Evolutionary conservation across 306 rosid species (phyloP).

Genomic region (Arachis stenosperma): DNA sequence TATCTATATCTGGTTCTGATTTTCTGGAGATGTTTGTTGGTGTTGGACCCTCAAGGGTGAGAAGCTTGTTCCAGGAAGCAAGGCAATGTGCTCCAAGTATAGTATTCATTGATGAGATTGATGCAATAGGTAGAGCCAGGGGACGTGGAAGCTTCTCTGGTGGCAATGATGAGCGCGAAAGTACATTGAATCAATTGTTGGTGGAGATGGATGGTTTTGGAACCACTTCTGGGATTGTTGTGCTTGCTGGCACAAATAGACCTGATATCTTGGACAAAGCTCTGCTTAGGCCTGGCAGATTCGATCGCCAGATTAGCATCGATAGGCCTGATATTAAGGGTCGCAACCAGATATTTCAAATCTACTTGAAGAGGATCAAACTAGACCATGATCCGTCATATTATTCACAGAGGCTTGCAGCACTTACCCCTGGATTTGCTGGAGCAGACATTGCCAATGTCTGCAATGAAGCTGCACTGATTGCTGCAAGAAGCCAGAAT

Average conservation of each 20-base stretch:
- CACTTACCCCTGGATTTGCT: slow-evolving; percentile 96
- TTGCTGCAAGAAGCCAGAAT: slow-evolving; percentile 83
- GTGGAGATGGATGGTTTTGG: slow-evolving; percentile 99
- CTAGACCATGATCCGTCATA: slow-evolving; percentile 83
- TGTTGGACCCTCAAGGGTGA: slow-evolving; percentile 96
- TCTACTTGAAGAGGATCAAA: slow-evolving; percentile 80
- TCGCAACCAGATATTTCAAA: slow-evolving; percentile 84
- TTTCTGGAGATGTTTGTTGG: slow-evolving; percentile 98
- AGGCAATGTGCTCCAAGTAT: slow-evolving; percentile 96
- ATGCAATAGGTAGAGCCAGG: slow-evolving; percentile 96
- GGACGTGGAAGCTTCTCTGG: slow-evolving; percentile 93
- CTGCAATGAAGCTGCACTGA: slow-evolving; percentile 93
- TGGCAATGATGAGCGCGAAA: slow-evolving; percentile 93
- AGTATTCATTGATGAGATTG: slow-evolving; percentile 93
- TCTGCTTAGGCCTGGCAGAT: slow-evolving; percentile 88
- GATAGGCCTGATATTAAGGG: slow-evolving; percentile 94
- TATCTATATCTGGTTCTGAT: slow-evolving; percentile 91
- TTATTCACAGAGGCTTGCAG: slow-evolving; percentile 91
- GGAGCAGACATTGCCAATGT: slow-evolving; percentile 99
- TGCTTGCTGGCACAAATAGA: slow-evolving; percentile 97
- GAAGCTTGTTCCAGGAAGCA: slow-evolving; percentile 95
- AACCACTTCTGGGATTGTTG: slow-evolving; percentile 94
- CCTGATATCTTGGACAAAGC: slow-evolving; percentile 97
- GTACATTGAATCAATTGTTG: slow-evolving; percentile 91
- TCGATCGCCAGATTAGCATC: slow-evolving; percentile 81